Percentiles rank a stretch among this genome's conserved stretches.
These are phyloP conservation scores for Candolleomyces eurysporus DNA, from an alignment of 768 basidiomycete genomes.

Conservation along the genomic window DNA sequence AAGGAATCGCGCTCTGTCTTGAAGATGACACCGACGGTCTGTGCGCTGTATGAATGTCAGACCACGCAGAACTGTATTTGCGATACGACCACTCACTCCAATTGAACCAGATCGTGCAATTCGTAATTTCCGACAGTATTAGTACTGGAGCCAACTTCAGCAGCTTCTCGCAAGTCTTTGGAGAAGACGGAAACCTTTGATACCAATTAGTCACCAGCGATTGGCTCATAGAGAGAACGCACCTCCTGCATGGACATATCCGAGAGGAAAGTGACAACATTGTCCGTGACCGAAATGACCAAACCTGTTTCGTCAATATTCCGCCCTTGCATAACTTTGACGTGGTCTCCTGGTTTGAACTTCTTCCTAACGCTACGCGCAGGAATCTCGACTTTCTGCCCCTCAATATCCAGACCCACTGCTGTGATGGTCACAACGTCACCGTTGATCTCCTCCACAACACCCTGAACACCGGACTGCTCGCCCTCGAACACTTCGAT, in stretches of 20 bases:
- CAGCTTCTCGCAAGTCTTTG: conserved; percentile 95
- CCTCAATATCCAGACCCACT: conserved; percentile 78
- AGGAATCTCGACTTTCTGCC: conserved; percentile 82
- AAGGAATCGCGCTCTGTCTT: conserved; percentile 96
- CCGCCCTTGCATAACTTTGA: conserved; percentile 96
- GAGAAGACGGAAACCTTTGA: conserved; percentile 91
- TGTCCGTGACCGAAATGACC: conserved; percentile 87
- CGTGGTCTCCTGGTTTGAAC: conserved; percentile 97
- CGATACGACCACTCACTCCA: conserved; percentile 66
- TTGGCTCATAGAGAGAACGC: conserved; percentile 7
- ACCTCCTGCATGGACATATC: conserved; percentile 98
- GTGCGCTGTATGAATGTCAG: conserved; percentile 50
- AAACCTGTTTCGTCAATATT: conserved; percentile 95
- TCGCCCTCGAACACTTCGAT: conserved; percentile 98
- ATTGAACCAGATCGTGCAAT: conserved; percentile 92
- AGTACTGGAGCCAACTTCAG: conserved; percentile 91
- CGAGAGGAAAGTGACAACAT: conserved; percentile 93
- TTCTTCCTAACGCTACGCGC: conserved; percentile 89
- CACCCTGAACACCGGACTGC: conserved; percentile 89
- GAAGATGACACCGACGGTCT: conserved; percentile 96
- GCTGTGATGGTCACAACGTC: conserved; percentile 87
- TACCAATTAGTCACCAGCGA: conserved; percentile 7
- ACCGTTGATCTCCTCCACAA: conserved; percentile 84
- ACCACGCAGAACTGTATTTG: neutral
- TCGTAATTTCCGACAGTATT: conserved; percentile 93